Conservation (phyloP, 345 rosid species). For the Salix dunnii region DNA sequence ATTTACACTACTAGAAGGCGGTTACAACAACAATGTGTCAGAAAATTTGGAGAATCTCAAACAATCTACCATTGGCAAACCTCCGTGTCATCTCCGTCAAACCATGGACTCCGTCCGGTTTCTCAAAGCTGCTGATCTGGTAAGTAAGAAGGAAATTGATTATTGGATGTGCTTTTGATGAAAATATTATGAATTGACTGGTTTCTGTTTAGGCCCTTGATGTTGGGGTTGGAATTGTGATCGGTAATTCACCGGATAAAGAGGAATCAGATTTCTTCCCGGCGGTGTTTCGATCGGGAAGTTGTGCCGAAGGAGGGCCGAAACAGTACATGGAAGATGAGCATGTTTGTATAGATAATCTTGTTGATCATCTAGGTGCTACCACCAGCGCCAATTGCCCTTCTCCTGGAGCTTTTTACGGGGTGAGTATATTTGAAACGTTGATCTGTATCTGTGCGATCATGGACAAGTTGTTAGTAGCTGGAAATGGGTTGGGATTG, state of each 20-base stretch:
- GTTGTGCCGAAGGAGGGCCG: conserved; percentile 90
- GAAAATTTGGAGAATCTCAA: conserved; percentile 46
- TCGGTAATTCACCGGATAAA: conserved; percentile 46
- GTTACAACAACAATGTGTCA: conserved; percentile 21
- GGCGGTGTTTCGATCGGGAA: conserved; percentile 73
- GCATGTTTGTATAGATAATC: conserved; percentile 83
- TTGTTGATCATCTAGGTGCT: conserved; percentile 52
- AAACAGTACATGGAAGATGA: conserved; percentile 95
- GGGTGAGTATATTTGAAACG: conserved; percentile 49
- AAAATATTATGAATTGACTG: background rate
- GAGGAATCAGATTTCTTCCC: conserved; percentile 57
- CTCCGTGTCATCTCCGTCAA: conserved; percentile 64
- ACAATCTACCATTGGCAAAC: conserved; percentile 57
- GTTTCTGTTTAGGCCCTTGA: conserved; percentile 53
- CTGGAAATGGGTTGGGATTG: conserved; percentile 5
- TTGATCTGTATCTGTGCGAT: background rate
- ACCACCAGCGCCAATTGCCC: conserved; percentile 39
- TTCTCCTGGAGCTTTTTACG: conserved; percentile 85
- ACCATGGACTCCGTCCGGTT: conserved; percentile 44
- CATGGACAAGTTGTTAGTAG: background rate
- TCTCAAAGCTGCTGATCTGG: conserved; percentile 51
- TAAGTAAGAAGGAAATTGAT: conserved; percentile 19
- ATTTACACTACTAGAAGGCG: conserved; percentile 45
- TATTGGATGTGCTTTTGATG: background rate
- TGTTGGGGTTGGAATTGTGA: conserved; percentile 49